Evolutionary conservation across 2,329 filamentous ascomycete species (phyloP).

Genomic region (Penicillium glabrum): DNA sequence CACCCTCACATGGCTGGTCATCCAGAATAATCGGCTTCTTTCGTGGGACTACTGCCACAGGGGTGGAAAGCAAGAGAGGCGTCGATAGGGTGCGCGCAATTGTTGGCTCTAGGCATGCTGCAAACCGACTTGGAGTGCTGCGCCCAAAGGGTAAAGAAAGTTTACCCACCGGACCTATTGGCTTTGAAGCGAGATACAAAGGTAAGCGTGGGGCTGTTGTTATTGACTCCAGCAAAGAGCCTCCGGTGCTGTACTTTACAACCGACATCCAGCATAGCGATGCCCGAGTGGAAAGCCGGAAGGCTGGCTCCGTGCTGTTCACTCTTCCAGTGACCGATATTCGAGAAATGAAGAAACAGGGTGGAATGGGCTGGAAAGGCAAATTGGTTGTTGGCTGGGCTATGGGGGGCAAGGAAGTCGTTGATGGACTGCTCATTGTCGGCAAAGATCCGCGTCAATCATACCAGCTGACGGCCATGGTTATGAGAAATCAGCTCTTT

Average conservation of each 20-base stretch:
- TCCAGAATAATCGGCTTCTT: slow-evolving; percentile 62
- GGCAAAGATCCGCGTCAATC: slow-evolving; percentile 53
- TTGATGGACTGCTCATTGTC: slow-evolving; percentile 70
- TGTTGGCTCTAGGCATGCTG: slow-evolving; percentile 60
- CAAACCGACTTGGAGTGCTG: slow-evolving; percentile 70
- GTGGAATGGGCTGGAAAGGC: slow-evolving; percentile 79
- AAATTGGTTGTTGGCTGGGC: slow-evolving; percentile 82
- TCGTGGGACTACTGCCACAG: slow-evolving; percentile 68
- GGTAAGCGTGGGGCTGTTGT: slow-evolving; percentile 71
- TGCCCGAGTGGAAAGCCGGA: slow-evolving; percentile 48
- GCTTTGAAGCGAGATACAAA: slow-evolving; percentile 68
- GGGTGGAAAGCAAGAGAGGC: slow-evolving; percentile 69
- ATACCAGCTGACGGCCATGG: slow-evolving; percentile 68
- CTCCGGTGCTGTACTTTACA: slow-evolving; percentile 58
- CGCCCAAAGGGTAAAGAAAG: slow-evolving; percentile 43
- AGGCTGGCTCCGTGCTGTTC: slow-evolving; percentile 61
- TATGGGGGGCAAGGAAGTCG: slow-evolving; percentile 65
- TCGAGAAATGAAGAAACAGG: slow-evolving; percentile 71
- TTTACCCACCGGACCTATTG: slow-evolving; percentile 63
- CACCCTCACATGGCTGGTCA: slow-evolving; percentile 36
- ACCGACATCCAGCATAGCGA: slow-evolving; percentile 44
- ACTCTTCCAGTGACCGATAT: slow-evolving; percentile 70
- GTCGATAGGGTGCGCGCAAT: slow-evolving; percentile 70
- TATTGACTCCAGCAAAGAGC: slow-evolving; percentile 47
- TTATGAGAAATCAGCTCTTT: slow-evolving; percentile 73